Percentiles rank a stretch among this genome's conserved stretches.
These are phyloP conservation scores for Elymus sibiricus DNA, from an alignment of 176 grass and related monocot species.

Conservation along the genomic window DNA sequence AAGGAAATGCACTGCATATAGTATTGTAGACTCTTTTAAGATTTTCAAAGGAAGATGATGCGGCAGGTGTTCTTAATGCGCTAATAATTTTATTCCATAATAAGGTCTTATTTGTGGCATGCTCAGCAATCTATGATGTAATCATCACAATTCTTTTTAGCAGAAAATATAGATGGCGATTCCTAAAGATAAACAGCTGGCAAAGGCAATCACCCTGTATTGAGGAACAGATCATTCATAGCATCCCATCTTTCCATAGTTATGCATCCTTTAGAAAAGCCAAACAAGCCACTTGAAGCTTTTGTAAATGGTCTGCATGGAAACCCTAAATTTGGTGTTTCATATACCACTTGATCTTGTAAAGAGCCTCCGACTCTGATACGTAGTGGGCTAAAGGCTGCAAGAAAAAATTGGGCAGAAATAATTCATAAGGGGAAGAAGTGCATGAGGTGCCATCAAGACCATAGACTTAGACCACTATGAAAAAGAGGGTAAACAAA, in stretches of 20 bases:
- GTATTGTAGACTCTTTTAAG: not conserved
- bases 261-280: constrained; percentile 95
- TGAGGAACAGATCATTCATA: constrained; percentile 75
- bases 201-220: constrained; percentile 56
- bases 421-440: not conserved
- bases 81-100: not conserved
- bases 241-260: constrained; percentile 90
- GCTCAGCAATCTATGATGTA: not conserved
- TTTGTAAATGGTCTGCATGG: constrained; percentile 68
- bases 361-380: constrained; percentile 96
- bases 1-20: constrained; percentile 1
- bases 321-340: constrained; percentile 52
- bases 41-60: constrained; percentile 1
- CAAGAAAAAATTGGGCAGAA: not conserved
- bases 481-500: not conserved
- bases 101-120: not conserved
- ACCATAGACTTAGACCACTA: not conserved
- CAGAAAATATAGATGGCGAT: not conserved
- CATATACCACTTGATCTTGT: constrained; percentile 95
- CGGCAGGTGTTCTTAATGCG: not conserved
- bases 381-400: constrained; percentile 77
- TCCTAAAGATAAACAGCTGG: not conserved
- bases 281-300: constrained; percentile 66
- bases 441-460: not conserved
- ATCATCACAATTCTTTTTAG: not conserved